These are phyloP conservation scores for Acephala macrosclerotiorum DNA, from an alignment of 2,329 filamentous ascomycete species.

Conservation along the genomic window DNA sequence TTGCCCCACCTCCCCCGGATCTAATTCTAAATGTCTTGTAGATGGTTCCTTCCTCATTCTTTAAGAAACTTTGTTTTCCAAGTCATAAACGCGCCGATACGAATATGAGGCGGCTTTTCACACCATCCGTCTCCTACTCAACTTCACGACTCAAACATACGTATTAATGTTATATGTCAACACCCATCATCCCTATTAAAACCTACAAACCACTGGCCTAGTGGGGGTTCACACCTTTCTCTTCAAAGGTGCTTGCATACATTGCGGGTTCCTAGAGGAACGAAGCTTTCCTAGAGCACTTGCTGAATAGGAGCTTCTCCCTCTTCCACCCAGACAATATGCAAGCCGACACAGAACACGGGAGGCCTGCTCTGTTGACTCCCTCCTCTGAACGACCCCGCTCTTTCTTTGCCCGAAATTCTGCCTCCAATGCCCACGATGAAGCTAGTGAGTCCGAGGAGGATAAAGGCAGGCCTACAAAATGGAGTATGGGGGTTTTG, in stretches of 20 bases:
- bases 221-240: neutral
- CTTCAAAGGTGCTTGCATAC: neutral
- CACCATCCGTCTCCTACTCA: constrained; percentile 6
- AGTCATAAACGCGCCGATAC: neutral
- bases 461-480: constrained; percentile 43
- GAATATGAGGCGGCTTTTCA: constrained; percentile 1
- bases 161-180: neutral
- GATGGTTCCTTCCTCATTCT: neutral
- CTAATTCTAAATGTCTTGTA: neutral
- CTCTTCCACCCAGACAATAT: constrained; percentile 17
- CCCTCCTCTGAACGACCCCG: constrained; percentile 24
- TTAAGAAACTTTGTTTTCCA: neutral
- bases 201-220: neutral
- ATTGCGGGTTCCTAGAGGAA: neutral
- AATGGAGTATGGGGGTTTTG: constrained; percentile 72
- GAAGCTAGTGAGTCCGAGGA: constrained; percentile 24
- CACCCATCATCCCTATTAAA: neutral
- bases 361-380: constrained; percentile 1
- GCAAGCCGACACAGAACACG: constrained; percentile 11
- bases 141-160: neutral
- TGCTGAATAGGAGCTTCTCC: neutral
- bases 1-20: neutral
- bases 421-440: constrained; percentile 23
- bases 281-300: neutral
- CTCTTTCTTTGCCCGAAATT: constrained; percentile 38